Conservation (phyloP, 176 grass and related monocot genomes). For the Ensete glaucum region DNA sequence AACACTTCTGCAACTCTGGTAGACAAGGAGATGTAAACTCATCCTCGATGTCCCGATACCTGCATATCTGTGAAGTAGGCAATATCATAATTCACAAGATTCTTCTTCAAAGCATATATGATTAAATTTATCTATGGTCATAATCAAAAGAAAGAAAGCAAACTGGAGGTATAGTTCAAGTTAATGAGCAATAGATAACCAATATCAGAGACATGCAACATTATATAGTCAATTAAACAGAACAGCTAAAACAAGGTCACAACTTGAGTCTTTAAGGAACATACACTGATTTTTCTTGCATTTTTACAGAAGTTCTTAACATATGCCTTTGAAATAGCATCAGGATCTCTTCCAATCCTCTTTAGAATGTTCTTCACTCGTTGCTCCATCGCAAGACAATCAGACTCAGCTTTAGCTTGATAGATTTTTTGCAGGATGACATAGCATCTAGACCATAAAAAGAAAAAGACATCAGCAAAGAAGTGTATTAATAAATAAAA, state of each 20-base stretch:
- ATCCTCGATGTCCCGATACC: constrained; percentile 63
- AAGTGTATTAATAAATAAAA: constrained; percentile 8
- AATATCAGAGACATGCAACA: neutral
- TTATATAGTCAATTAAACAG: neutral
- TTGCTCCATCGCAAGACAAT: constrained; percentile 54
- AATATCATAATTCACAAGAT: neutral
- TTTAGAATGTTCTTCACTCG: constrained; percentile 66
- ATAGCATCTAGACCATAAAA: constrained; percentile 53
- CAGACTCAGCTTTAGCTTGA: constrained; percentile 78
- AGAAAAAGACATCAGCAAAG: constrained; percentile 8
- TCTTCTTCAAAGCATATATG: neutral
- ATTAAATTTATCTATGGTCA: neutral
- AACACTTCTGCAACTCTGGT: constrained; percentile 70
- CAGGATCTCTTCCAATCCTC: constrained; percentile 57
- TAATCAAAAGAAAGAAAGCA: neutral
- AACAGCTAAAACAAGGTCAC: neutral
- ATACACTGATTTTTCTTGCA: constrained; percentile 78
- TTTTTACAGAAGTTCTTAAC: constrained; percentile 91
- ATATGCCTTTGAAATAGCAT: constrained; percentile 72
- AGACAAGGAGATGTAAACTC: constrained; percentile 53
- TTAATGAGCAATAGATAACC: neutral
- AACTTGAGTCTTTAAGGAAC: neutral
- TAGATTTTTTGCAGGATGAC: constrained; percentile 91
- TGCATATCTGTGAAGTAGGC: constrained; percentile 50
- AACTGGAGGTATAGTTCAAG: neutral